Percentiles rank a stretch among this genome's conserved stretches.
Conservation (phyloP, 2,329 filamentous ascomycete species). For the Tothia fuscella region DNA sequence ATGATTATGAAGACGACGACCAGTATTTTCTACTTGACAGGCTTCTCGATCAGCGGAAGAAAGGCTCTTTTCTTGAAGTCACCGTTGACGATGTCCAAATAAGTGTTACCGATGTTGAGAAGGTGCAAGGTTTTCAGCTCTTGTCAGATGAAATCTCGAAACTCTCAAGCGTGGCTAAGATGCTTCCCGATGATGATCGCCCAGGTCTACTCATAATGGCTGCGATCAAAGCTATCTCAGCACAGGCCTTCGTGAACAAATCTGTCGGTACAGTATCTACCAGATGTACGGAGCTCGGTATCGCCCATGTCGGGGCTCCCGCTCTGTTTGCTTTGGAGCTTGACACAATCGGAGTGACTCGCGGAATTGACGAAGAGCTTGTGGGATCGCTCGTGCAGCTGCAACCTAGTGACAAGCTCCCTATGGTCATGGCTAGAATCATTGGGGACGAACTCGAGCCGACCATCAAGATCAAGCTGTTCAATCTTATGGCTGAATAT, state of each 20-base stretch:
- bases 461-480: conserved; percentile 74
- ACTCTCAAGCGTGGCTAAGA: conserved; percentile 80
- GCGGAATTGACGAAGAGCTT: conserved; percentile 57
- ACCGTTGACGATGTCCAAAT: conserved; percentile 54
- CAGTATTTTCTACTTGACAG: conserved; percentile 73
- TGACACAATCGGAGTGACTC: conserved; percentile 35
- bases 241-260: conserved; percentile 52
- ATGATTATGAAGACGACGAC: conserved; percentile 79
- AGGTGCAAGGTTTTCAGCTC: conserved; percentile 54
- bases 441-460: conserved; percentile 93
- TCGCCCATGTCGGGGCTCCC: conserved; percentile 63
- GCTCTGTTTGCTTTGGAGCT: conserved; percentile 70
- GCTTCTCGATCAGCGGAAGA: conserved; percentile 69
- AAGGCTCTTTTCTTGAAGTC: conserved; percentile 69
- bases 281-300: conserved; percentile 16
- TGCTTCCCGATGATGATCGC: conserved; percentile 87
- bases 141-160: conserved; percentile 70
- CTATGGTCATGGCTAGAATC: conserved; percentile 76
- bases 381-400: conserved; percentile 47
- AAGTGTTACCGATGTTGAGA: conserved; percentile 49
- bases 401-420: conserved; percentile 31
- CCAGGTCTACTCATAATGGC: conserved; percentile 73
- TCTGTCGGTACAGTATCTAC: conserved; percentile 50
- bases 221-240: conserved; percentile 51
- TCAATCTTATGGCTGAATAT: conserved; percentile 79